Percentiles rank a stretch among this genome's conserved stretches.
phyloP scores from a whole-genome alignment of 805 yeast species.

The Citeromyces nyonsensis region DNA sequence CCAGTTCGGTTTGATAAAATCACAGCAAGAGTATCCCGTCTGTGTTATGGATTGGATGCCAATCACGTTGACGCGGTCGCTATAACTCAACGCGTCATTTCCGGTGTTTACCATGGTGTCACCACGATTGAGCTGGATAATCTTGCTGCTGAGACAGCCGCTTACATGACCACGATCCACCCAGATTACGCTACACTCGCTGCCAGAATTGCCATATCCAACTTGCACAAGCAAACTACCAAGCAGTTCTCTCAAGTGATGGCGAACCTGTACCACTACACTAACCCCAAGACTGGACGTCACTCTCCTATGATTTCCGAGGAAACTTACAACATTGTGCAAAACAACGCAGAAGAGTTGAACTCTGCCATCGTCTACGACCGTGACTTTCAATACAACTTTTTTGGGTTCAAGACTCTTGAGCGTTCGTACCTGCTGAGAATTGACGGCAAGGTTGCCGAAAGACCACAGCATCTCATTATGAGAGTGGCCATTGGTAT shows the following conservation, averaged over 20 bases:
- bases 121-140: conserved; percentile 79
- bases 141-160: conserved; percentile 89
- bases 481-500: conserved; percentile 52
- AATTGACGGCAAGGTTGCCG: conserved; percentile 39
- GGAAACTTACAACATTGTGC: conserved; percentile 46
- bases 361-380: conserved; percentile 62
- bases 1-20: conserved; percentile 93
- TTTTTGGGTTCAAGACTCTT: conserved; percentile 46
- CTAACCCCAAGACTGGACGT: conserved; percentile 64
- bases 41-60: conserved; percentile 88
- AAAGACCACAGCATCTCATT: conserved; percentile 44
- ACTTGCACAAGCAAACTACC: conserved; percentile 87
- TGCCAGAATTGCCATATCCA: conserved; percentile 90
- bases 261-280: conserved; percentile 55
- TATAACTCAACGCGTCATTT: conserved; percentile 87
- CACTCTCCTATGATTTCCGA: conserved; percentile 60
- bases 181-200: conserved; percentile 96
- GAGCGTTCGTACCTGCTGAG: conserved; percentile 42
- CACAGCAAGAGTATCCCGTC: conserved; percentile 86
- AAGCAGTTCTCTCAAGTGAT: conserved; percentile 72
- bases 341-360: conserved; percentile 45
- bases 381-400: conserved; percentile 46
- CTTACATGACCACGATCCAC: conserved; percentile 92
- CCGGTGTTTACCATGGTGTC: conserved; percentile 96
- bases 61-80: conserved; percentile 89